Evolutionary conservation across 306 rosid species (phyloP).

Genomic region (Dryas octopetala): DNA sequence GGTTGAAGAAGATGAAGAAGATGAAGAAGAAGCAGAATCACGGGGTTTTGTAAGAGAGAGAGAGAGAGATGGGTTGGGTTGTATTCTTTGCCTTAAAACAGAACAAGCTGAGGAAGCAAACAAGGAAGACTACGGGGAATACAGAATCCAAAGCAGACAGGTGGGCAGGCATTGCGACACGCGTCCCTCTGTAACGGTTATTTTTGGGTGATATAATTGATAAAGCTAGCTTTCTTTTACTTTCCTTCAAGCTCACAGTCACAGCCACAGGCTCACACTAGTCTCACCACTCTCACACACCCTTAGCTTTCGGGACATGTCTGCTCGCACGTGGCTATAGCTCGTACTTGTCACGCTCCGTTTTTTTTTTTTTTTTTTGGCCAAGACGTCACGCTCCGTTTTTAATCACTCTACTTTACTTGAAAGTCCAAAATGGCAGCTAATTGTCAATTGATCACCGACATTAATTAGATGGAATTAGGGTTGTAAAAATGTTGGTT

Average conservation of each 20-base stretch:
- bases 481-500: too few species aligned
- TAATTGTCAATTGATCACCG: too few species aligned
- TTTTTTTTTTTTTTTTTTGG: too few species aligned
- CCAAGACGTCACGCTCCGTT: too few species aligned
- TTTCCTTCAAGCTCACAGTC: background rate
- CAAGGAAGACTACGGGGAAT: slow-evolving; percentile 29
- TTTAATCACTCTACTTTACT: too few species aligned
- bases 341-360: too few species aligned
- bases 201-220: slow-evolving; percentile 26
- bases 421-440: too few species aligned
- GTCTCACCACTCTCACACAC: background rate
- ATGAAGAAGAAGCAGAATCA: slow-evolving; percentile 24
- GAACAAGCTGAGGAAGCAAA: slow-evolving; percentile 30
- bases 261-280: background rate
- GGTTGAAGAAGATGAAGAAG: slow-evolving; percentile 10
- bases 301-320: slow-evolving; percentile 2
- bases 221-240: slow-evolving; percentile 12
- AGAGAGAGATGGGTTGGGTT: slow-evolving; percentile 12
- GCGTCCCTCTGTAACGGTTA: slow-evolving; percentile 61
- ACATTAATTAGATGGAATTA: too few species aligned
- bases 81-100: slow-evolving; percentile 34
- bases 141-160: slow-evolving; percentile 72
- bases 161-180: slow-evolving; percentile 48
- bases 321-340: background rate
- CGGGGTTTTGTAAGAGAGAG: slow-evolving; percentile 31